Base-by-base conservation (phyloP, 495 filamentous ascomycete genomes). In the Hyphodiscus hymeniophilus region DNA sequence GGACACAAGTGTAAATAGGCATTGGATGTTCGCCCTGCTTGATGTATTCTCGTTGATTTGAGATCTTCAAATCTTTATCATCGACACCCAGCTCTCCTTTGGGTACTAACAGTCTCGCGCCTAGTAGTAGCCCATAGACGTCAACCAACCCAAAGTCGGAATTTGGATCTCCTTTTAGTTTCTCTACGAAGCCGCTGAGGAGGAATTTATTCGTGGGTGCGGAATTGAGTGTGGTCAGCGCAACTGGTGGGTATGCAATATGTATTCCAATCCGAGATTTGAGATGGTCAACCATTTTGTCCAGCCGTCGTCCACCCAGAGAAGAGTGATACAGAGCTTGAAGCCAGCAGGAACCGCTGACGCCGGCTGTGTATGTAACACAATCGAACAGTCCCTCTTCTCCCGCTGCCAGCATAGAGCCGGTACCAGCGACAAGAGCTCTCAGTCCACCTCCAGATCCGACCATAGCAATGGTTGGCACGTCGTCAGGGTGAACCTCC, bases 311-410 rank as follows among this genome's bases (percentile, higher is more conserved):
- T 3, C 65, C 68, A 0, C 80, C 71, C n/a, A 98, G 69, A 2
- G 85, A 84, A n/a, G 90, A 94, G 55, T 89, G 81, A 60, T 85
- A 96, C 7, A 98, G 71, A 2, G 87, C 73, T 63, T 96, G 90
- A 24, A 96, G 68, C 92, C 92, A 98, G 62, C 92, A 96, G 54
- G 86, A 92, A 3, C 92, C 92, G 58, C 85, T 91, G 13, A 98
- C 92, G 7, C 92, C 92, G 20, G 92, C 87, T 0, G 88, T 90
- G 58, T 98, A 98, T 0, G 89, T 98, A 0, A 84, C 76, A 62
- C 90, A 95, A 60, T 95, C 88, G 62, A 92, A 94, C 0, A 98
- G 69, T 0, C 92, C 92, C 39, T 82, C 80, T 63, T 95, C 86
- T 21, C 84, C 74, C 3, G 88, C 73, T 24, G 86, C 85, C 12